Evolutionary conservation across 2,329 filamentous ascomycete genomes (phyloP), one percentile per base, ranked within the genome.

Genomic region (Xylariaceae sp.): DNA sequence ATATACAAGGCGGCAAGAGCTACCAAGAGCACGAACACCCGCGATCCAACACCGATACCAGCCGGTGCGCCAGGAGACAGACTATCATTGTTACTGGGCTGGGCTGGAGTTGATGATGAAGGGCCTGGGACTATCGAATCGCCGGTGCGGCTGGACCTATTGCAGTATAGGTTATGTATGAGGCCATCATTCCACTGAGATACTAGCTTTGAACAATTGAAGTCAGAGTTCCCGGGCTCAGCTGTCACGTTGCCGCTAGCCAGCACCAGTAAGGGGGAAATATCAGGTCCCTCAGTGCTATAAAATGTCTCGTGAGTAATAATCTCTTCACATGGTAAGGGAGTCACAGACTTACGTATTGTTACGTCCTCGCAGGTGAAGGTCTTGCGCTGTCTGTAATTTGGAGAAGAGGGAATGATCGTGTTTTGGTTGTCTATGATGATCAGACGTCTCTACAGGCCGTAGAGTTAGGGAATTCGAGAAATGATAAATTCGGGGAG

Each of bases 171-270:
- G 16, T 36, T 46, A 6, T 42, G 27, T 12, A 51, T 48, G 5
- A 25, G 39, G 1, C 25, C n/a, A 12, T 44, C 23, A 16, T 34
- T 22, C 20, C 20, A 44, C 33, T 52, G 47, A 4, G 41, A 17
- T 5, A 47, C 20, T 14, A 52, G 12, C 14, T 45, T 47, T 20
- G 49, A 52, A 32, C 49, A 52, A 29, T 52, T 44, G 22, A 52
- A 52, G 27, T 27, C 27, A 32, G 40, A 44, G 32, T 52, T 49
- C 47, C 42, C 43, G 1, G 49, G 32, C 23, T 52, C 47, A 10
- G 49, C 33, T 0, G 32, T 41, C 25, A 47, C 44, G 11, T 38
- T 47, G 2, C 46, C 49, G 2, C 32, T 14, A 17, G 38, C 41
- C n/a, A 19, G 19, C 5, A 14, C 40, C 36, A 50, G 38, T 23